Evolutionary conservation across 2,329 filamentous ascomycete genomes (phyloP).

Genomic region (Lasiodiplodia theobromae): DNA sequence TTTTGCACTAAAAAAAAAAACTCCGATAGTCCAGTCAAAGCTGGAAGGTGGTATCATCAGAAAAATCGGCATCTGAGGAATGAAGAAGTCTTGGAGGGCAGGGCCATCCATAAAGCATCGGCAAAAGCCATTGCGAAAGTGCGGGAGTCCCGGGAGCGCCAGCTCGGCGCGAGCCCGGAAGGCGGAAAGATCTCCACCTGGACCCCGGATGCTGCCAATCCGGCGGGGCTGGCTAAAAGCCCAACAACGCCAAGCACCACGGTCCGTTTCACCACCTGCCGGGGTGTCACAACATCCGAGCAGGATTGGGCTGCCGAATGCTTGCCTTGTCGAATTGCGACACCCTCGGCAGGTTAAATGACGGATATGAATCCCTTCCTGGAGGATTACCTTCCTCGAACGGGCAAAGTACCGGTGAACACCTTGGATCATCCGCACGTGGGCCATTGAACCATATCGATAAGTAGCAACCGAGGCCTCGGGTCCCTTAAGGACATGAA

Average conservation of each 20-base stretch:
- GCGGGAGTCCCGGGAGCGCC: not conserved
- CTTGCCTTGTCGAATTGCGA: not conserved
- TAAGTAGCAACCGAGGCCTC: not conserved
- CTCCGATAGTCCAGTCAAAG: too few species aligned
- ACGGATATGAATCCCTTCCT: not conserved
- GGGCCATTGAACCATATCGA: not conserved
- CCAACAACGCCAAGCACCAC: slow-evolving; percentile 6
- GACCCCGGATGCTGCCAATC: slow-evolving; percentile 13
- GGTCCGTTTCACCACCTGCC: not conserved
- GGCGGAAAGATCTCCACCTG: slow-evolving; percentile 21
- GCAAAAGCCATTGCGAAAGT: not conserved
- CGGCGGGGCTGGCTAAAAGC: slow-evolving; percentile 1
- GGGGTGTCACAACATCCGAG: not conserved
- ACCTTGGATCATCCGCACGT: not conserved
- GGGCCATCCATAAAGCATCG: not conserved
- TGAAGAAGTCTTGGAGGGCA: not conserved
- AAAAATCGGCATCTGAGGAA: not conserved
- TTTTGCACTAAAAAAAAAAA: too few species aligned
- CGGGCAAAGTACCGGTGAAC: not conserved
- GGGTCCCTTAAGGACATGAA: slow-evolving; percentile 5
- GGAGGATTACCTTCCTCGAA: slow-evolving; percentile 1
- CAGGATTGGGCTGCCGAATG: not conserved
- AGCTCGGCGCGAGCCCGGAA: slow-evolving; percentile 1
- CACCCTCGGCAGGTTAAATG: not conserved
- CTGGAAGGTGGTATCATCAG: too few species aligned